Evolutionary conservation across 371 early-diverging fungal genomes (phyloP), one percentile per base, ranked within the genome.

Genomic region (Blakeslea trispora): DNA sequence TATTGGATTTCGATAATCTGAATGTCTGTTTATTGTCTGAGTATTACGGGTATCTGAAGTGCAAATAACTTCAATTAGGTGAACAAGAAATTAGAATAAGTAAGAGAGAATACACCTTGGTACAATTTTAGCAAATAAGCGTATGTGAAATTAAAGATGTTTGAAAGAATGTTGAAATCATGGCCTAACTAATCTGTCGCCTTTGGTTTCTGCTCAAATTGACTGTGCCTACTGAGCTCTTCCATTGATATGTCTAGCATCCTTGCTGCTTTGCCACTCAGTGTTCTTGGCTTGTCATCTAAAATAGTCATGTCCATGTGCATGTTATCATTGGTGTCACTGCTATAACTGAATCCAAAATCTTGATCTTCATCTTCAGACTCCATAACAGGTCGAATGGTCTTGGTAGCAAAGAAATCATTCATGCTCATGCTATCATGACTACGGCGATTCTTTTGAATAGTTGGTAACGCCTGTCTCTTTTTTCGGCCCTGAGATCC

Each of bases 331-430:
- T 66, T 53, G 44, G 68, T 68, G 41, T 71, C 51, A 23, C 70
- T 76, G 39, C 66, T 65, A 49, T 72, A 69, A 19, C 64, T 53
- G 44, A 68, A 68, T 37, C 68, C 51, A 19, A 61, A 65, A 10
- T 52, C 57, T 4, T 58, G 58, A 7, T 23, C 31, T 3, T 47
- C 50, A 6, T 45, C 53, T n/a, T 59, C 57, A 21, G 54, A 15
- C 0, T 43, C 46, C 8, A 55, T 34, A 13, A 44, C 39, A 10
- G 75, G 73, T n/a, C 79, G 69, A 37, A 78, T 72, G 0, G 79
- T 74, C 37, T 42, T 63, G 10, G 71, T 78, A 6, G 69, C 79
- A 44, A 78, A 60, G 5, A 75, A 58, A 14, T 70, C 72, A 8
- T 74, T 72, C 64, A 69, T 63, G 15, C 63, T 47, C 11, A 68